A percentile compares a stretch with the other conserved stretches of the same genome.
These are phyloP conservation scores for Hemileccinum hortonii DNA, from an alignment of 1,284 basidiomycete genomes.

Conservation along the genomic window DNA sequence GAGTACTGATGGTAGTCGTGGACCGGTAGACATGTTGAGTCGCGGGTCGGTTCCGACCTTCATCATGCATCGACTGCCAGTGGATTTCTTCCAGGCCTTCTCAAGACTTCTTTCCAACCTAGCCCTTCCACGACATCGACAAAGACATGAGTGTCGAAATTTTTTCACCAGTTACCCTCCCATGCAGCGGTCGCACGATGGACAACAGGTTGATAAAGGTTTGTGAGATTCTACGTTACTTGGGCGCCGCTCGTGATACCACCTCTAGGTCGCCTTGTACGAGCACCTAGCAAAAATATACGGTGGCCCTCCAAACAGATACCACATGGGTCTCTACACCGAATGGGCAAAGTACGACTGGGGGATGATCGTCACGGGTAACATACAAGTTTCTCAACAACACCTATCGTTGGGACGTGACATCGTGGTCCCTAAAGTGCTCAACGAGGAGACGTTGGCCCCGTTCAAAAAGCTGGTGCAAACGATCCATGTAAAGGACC, in stretches of 20 bases:
- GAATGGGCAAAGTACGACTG: constrained; percentile 78
- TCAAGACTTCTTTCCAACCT: neutral
- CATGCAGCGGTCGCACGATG: constrained; percentile 45
- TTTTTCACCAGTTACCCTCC: constrained; percentile 49
- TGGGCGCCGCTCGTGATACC: neutral
- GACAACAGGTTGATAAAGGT: constrained; percentile 51
- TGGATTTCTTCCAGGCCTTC: neutral
- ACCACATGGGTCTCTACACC: constrained; percentile 69
- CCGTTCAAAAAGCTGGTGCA: constrained; percentile 56
- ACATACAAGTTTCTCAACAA: constrained; percentile 71
- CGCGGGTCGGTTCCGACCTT: no score
- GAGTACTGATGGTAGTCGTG: constrained; percentile 53
- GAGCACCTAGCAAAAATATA: constrained; percentile 71
- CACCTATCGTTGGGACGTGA: constrained; percentile 86
- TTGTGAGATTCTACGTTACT: neutral
- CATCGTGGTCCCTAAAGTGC: constrained; percentile 55
- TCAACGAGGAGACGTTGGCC: constrained; percentile 43
- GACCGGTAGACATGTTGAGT: constrained; percentile 22
- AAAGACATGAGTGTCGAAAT: constrained; percentile 23
- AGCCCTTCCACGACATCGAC: neutral
- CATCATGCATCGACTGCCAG: no score
- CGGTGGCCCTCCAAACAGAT: constrained; percentile 72
- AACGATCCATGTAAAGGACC: constrained; percentile 46
- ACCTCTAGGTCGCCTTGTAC: constrained; percentile 73
- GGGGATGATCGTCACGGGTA: constrained; percentile 92